These are phyloP conservation scores for Daldinia caldariorum DNA, from an alignment of 495 filamentous ascomycete genomes.

Conservation along the genomic window DNA sequence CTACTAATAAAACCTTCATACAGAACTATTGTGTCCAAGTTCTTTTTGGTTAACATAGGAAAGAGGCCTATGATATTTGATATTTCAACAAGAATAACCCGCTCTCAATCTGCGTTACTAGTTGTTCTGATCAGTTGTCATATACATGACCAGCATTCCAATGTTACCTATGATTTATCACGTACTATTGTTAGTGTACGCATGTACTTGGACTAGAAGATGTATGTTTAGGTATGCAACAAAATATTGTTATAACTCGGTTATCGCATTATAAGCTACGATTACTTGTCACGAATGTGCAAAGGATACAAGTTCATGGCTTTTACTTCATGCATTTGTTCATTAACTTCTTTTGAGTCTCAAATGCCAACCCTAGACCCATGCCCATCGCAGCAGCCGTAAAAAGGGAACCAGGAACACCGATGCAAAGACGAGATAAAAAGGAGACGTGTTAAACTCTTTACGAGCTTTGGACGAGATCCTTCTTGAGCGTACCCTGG, in stretches of 20 bases:
- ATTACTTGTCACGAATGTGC: conserved; percentile 18
- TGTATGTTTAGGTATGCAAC: no score
- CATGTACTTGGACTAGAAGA: neutral
- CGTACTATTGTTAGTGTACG: neutral
- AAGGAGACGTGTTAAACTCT: conserved; percentile 53
- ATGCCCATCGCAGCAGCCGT: conserved; percentile 55
- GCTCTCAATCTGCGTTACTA: no score
- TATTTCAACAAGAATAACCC: no score
- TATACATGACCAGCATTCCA: no score
- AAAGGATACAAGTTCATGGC: conserved; percentile 45
- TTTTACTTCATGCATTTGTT: conserved; percentile 57
- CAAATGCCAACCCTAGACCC: conserved; percentile 57
- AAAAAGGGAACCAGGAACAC: conserved; percentile 61
- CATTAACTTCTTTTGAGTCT: conserved; percentile 52
- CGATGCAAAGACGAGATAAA: conserved; percentile 67
- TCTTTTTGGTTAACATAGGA: no score
- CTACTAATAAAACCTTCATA: no score
- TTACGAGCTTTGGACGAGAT: conserved; percentile 78
- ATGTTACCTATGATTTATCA: neutral
- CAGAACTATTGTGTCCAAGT: no score
- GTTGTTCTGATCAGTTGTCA: no score
- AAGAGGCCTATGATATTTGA: no score
- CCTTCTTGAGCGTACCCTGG: conserved; percentile 99
- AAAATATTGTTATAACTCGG: neutral
- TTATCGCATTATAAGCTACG: neutral